These are phyloP conservation scores for Saccharomycopsis microspora DNA, from an alignment of 805 yeast genomes.

Conservation along the genomic window DNA sequence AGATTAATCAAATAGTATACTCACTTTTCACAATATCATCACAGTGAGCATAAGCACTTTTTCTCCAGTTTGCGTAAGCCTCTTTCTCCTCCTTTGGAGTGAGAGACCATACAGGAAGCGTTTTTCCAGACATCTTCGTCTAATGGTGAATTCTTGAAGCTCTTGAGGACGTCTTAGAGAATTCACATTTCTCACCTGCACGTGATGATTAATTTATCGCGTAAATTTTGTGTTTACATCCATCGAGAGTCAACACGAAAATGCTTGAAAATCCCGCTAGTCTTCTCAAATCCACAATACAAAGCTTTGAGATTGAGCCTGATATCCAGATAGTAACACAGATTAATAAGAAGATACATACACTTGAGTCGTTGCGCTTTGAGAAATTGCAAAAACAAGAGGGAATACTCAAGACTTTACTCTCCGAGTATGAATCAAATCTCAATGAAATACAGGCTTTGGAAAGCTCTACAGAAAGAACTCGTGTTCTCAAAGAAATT, in stretches of 20 bases:
- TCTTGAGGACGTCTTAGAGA: no score
- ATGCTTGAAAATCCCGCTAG: slow-evolving; percentile 13
- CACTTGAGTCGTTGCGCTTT: slow-evolving; percentile 23
- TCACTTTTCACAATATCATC: slow-evolving; percentile 55
- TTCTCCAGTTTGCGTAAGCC: slow-evolving; percentile 61
- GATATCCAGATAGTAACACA: slow-evolving; percentile 36
- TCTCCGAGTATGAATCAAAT: slow-evolving; percentile 16
- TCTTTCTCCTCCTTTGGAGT: slow-evolving; percentile 69
- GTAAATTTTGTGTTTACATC: no score
- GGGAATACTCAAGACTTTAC: slow-evolving; percentile 16
- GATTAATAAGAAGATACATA: slow-evolving; percentile 28
- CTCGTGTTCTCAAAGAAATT: slow-evolving; percentile 23
- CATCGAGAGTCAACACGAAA: background rate
- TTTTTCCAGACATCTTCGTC: background rate
- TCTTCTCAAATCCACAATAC: slow-evolving; percentile 31
- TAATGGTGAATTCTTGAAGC: no score
- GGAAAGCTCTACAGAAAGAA: slow-evolving; percentile 22
- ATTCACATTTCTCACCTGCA: no score
- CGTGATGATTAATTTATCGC: no score
- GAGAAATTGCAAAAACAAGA: slow-evolving; percentile 19
- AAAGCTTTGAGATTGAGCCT: slow-evolving; percentile 39
- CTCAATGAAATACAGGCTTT: slow-evolving; percentile 16
- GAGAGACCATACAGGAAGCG: slow-evolving; percentile 62
- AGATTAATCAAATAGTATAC: slow-evolving; percentile 41
- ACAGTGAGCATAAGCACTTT: slow-evolving; percentile 52